phyloP scores from a whole-genome alignment of 2,329 filamentous ascomycete species.

The Alternaria postmessia region DNA sequence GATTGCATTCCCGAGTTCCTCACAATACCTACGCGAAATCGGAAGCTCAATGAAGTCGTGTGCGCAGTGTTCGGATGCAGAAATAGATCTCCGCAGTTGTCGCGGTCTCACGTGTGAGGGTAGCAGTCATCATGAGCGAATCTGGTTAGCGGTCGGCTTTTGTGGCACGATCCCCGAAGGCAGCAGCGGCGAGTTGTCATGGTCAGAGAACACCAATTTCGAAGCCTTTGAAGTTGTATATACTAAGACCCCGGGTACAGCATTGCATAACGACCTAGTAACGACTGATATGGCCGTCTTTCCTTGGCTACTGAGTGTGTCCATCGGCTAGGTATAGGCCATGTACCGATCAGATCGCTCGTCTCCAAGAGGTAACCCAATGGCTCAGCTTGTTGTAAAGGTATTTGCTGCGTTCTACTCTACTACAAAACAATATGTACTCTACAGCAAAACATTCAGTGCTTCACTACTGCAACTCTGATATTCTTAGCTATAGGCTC shows the following conservation, averaged over 20 bases:
- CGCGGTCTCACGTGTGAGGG: conserved; percentile 16
- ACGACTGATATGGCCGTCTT: neutral
- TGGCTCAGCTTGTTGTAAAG: too few relatives aligned
- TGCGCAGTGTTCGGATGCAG: conserved; percentile 9
- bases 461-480: neutral
- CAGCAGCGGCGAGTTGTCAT: neutral
- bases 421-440: too few relatives aligned
- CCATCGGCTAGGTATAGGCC: neutral
- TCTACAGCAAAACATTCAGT: neutral
- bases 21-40: conserved; percentile 3
- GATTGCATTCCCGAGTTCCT: neutral
- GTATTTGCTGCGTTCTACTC: too few relatives aligned
- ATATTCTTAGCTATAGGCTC: neutral
- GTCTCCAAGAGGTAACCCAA: neutral
- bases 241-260: neutral
- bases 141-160: conserved; percentile 5
- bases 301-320: neutral
- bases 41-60: neutral
- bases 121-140: neutral
- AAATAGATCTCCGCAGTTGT: conserved; percentile 14
- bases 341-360: neutral
- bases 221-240: neutral
- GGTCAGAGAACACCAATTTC: neutral
- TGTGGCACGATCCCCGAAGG: neutral
- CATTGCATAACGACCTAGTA: neutral